These are phyloP conservation scores for Cryptococcus sp. DNA, from an alignment of 1,284 basidiomycete species.

Conservation along the genomic window DNA sequence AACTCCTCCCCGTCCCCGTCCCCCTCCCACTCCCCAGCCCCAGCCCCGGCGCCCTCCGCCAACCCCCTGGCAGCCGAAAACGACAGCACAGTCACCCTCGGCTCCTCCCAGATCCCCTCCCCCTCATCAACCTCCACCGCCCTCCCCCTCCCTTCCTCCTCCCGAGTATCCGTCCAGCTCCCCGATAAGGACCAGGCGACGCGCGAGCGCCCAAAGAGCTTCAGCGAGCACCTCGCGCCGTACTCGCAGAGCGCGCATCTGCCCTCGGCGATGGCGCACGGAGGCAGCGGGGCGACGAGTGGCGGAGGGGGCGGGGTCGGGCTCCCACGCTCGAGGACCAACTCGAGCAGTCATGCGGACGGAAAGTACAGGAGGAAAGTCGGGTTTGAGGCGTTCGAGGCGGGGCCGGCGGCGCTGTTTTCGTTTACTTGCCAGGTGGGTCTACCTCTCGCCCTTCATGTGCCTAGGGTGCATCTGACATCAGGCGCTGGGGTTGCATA, in stretches of 20 bases:
- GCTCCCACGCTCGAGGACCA: conserved; percentile 34
- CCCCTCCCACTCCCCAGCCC: not conserved
- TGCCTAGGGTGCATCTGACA: not conserved
- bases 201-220: no score
- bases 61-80: not conserved
- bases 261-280: conserved; percentile 17
- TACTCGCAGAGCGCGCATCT: conserved; percentile 8
- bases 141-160: conserved; percentile 3
- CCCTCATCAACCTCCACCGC: conserved; percentile 12
- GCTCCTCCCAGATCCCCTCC: conserved; percentile 2
- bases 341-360: conserved; percentile 34
- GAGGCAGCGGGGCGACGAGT: not conserved
- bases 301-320: conserved; percentile 6
- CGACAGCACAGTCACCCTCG: conserved; percentile 5
- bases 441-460: not conserved
- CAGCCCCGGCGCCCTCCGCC: not conserved
- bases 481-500: conserved; percentile 40
- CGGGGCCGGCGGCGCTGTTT: conserved; percentile 54
- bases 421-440: conserved; percentile 53
- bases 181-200: not conserved
- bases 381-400: conserved; percentile 76
- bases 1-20: conserved; percentile 8
- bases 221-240: not conserved
- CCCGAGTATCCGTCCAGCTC: conserved; percentile 16
- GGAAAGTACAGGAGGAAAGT: conserved; percentile 77